Percentiles rank a stretch among this genome's conserved stretches.
These are phyloP conservation scores for Simplicillium sp. DNA, from an alignment of 2,329 filamentous ascomycete species.

Conservation along the genomic window DNA sequence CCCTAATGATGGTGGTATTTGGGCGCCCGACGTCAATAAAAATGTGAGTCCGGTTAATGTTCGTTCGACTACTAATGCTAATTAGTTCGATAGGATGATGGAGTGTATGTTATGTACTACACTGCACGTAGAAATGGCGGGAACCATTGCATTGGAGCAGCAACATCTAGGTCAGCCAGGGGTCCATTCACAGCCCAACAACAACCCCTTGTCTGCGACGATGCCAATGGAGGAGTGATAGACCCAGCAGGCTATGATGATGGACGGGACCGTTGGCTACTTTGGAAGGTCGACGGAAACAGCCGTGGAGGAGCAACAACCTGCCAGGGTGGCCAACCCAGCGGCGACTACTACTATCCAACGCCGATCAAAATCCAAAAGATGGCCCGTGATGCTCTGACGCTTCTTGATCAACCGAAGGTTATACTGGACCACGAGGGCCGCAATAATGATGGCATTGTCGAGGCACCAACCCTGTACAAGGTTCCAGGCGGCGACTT, in stretches of 20 bases:
- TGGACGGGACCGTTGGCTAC: conserved; percentile 1
- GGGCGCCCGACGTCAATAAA: conserved; percentile 6
- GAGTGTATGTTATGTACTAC: conserved; percentile 6
- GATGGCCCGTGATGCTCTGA: conserved; percentile 3
- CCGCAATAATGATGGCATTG: conserved; percentile 4
- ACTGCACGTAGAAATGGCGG: conserved; percentile 2
- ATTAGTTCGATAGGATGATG: conserved; percentile 3
- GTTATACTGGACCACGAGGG: conserved; percentile 4
- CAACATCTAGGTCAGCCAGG: conserved; percentile 4
- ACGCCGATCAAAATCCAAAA: conserved; percentile 7
- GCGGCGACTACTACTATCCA: conserved; percentile 1
- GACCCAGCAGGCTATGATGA: conserved; percentile 5
- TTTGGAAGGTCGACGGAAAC: conserved; percentile 6
- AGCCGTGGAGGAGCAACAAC: conserved; percentile 6
- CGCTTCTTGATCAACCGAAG: conserved; percentile 2
- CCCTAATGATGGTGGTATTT: conserved; percentile 3
- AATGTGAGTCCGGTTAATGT: not conserved
- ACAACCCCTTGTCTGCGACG: conserved; percentile 3
- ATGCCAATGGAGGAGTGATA: conserved; percentile 1
- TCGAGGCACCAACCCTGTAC: conserved; percentile 5
- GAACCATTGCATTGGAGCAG: conserved; percentile 6
- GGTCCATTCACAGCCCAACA: conserved; percentile 2
- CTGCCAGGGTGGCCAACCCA: conserved; percentile 3
- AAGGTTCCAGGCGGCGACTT: conserved; percentile 5
- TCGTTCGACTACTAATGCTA: not conserved